Evolutionary conservation across 2,329 filamentous ascomycete species (phyloP), one percentile per base, ranked within the genome.

Genomic region (Xylariaceae sp.): DNA sequence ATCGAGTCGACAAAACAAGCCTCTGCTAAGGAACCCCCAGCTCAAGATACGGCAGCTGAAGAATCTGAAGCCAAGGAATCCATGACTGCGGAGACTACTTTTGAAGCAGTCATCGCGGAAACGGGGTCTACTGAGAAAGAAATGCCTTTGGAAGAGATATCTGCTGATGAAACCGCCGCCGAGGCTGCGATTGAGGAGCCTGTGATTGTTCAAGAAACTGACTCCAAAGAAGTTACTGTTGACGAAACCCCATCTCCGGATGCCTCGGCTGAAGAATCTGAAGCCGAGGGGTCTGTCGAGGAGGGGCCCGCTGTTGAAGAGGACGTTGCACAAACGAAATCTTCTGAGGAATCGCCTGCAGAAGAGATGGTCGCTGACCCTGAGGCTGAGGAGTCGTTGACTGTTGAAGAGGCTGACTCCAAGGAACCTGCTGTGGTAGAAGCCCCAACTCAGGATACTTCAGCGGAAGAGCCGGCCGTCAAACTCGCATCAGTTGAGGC

Each of bases 1-100:
- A 43, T 11, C 5, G 47, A 54, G 30, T 35, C 6, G 29, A 39
- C 40, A n/a, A 29, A 34, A 29, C 43, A 58, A 35, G 11, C 52
- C 26, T 35, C 56, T 12, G 31, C 40, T 34, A 51, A 58, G 27
- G 58, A 55, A 30, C 32, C 45, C 31, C 31, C 54, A 11, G 32
- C 42, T 35, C 56, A 60, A 43, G 58, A 57, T 30, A 9, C 57
- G 39, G 30, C 55, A 8, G 51, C 39, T 8, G 59, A 54, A 51
- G n/a, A 55, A 7, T 29, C 41, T 57, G 11, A 32, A 32, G 30
- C 9, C 5, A 27, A 47, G 39, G 35, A 55, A 37, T 11, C 42
- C 30, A 11, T 43, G 26, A 19, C 26, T 5, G 11, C 32, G 2
- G 27, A 40, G 7, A 2, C 42, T 40, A 12, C 34, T 19, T 7